Evolutionary conservation across 139 green algal genomes (phyloP).

Genomic region (Chloropicon primus): DNA sequence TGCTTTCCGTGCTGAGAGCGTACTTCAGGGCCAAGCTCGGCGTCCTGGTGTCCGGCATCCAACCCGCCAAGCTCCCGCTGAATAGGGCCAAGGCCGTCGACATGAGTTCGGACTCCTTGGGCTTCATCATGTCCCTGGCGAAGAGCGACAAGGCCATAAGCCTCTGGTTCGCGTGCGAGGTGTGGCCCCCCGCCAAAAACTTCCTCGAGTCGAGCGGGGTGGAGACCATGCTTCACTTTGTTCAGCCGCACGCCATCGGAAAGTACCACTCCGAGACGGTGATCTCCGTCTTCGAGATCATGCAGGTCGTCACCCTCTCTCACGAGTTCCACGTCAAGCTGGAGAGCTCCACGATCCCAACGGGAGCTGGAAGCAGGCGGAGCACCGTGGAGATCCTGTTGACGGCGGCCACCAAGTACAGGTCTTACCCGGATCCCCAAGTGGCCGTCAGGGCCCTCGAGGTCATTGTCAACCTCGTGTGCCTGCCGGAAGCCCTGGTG

Average conservation of each 20-base stretch:
- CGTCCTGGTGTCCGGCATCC: conserved; percentile 22
- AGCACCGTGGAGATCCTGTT: conserved; percentile 38
- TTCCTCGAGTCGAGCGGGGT: background rate
- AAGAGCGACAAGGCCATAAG: conserved; percentile 23
- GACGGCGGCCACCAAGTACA: conserved; percentile 19
- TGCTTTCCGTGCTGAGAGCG: conserved; percentile 33
- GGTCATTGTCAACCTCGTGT: conserved; percentile 37
- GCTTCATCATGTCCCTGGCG: conserved; percentile 19
- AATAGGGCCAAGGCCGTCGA: conserved; percentile 22
- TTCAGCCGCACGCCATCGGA: conserved; percentile 18
- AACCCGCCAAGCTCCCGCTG: background rate
- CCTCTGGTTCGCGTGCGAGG: conserved; percentile 26
- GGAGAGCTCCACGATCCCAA: too few species aligned
- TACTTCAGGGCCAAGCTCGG: conserved; percentile 46
- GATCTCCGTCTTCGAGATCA: conserved; percentile 27
- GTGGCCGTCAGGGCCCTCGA: conserved; percentile 32
- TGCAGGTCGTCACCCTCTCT: conserved; percentile 39
- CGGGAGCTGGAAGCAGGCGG: conserved; percentile 1
- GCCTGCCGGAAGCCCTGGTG: conserved; percentile 22
- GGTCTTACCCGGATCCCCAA: conserved; percentile 32
- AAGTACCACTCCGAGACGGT: conserved; percentile 37
- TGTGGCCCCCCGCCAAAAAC: conserved; percentile 27
- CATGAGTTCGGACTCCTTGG: conserved; percentile 28
- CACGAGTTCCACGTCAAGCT: conserved; percentile 16
- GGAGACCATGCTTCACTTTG: background rate